Conservation (phyloP, 2,329 filamentous ascomycete genomes). For the Elsinoe arachidis region DNA sequence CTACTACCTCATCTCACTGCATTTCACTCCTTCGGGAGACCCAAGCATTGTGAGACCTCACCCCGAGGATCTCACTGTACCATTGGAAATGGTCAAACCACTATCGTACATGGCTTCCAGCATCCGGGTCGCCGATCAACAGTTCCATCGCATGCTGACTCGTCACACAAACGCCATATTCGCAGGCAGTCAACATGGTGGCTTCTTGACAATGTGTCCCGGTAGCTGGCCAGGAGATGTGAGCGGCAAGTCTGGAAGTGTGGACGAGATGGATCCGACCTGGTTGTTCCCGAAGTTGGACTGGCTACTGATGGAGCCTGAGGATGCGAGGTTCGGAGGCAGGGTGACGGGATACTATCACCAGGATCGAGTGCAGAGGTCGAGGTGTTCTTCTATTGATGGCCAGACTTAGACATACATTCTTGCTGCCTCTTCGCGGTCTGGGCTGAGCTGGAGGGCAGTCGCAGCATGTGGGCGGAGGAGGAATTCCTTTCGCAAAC, state of each 20-base stretch:
- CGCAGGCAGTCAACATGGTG: neutral
- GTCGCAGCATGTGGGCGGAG: no score
- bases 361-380: neutral
- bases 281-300: slow-evolving; percentile 6
- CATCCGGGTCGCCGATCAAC: neutral
- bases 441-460: no score
- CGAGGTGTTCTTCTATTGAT: neutral
- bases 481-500: no score
- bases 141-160: slow-evolving; percentile 3
- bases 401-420: neutral
- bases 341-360: neutral
- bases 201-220: neutral
- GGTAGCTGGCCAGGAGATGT: slow-evolving; percentile 4
- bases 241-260: neutral
- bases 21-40: slow-evolving; percentile 19
- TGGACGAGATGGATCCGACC: slow-evolving; percentile 5
- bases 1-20: slow-evolving; percentile 38
- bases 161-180: neutral
- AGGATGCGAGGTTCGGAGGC: neutral
- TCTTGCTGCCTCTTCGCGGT: no score
- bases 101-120: neutral
- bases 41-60: neutral
- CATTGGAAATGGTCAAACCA: neutral
- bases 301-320: neutral
- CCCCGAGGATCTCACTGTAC: neutral